phyloP scores from a whole-genome alignment of 148 eudicot species.

The Polygonum maritimum region DNA sequence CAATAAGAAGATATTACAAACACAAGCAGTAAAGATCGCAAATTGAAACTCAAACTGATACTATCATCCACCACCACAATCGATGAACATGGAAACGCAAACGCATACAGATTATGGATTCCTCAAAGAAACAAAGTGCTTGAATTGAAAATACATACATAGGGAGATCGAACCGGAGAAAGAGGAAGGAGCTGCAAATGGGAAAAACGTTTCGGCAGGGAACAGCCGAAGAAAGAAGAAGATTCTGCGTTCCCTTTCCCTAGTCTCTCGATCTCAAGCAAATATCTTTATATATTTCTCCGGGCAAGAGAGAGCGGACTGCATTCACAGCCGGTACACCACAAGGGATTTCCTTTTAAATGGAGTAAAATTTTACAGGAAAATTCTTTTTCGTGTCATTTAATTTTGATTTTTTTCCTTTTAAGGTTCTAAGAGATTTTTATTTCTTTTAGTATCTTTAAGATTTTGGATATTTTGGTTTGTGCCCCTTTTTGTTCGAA shows the following conservation, averaged over 20 bases:
- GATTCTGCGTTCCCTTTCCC: neutral
- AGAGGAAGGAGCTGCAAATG: slow-evolving; percentile 3
- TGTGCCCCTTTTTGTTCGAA: no score
- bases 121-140: neutral
- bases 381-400: no score
- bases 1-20: neutral
- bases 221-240: neutral
- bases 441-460: no score
- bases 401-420: no score
- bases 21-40: neutral
- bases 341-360: no score
- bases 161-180: neutral
- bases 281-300: neutral
- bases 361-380: no score
- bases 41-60: neutral
- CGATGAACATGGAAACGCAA: neutral
- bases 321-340: no score
- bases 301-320: no score
- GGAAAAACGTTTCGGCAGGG: neutral
- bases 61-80: neutral
- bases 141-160: neutral
- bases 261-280: neutral
- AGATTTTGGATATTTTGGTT: no score
- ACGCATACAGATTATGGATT: neutral
- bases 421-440: no score